Percentiles rank a stretch among this genome's conserved stretches.
These are phyloP conservation scores for Apophysomyces trapeziformis DNA, from an alignment of 371 early-diverging fungal genomes.

Conservation along the genomic window DNA sequence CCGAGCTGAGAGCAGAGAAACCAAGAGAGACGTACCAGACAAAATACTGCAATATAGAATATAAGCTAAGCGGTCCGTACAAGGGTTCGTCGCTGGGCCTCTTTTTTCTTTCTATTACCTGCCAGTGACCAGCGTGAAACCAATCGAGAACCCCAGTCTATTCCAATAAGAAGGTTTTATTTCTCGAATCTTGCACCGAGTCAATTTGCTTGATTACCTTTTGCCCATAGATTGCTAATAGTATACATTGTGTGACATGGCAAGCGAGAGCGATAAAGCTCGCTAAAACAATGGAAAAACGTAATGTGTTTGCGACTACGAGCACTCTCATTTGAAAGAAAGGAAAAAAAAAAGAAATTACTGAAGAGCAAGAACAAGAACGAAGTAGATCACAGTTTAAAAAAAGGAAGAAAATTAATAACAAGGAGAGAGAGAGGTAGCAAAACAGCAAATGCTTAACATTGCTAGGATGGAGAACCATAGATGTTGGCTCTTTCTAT, in stretches of 20 bases:
- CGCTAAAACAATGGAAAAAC: slow-evolving; percentile 17
- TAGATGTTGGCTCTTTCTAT: not conserved
- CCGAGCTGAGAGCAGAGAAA: slow-evolving; percentile 25
- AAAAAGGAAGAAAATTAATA: slow-evolving; percentile 5
- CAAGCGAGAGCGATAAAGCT: slow-evolving; percentile 24
- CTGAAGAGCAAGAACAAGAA: not conserved
- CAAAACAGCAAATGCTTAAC: not conserved
- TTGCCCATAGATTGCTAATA: slow-evolving; percentile 30
- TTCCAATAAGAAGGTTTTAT: not conserved
- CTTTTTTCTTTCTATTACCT: slow-evolving; percentile 21
- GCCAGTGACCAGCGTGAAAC: slow-evolving; percentile 45
- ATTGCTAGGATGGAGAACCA: not conserved
- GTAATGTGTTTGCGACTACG: slow-evolving; percentile 21
- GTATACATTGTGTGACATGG: slow-evolving; percentile 39
- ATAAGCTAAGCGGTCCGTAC: no score
- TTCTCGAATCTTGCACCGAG: not conserved
- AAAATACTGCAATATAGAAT: slow-evolving; percentile 29
- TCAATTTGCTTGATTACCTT: slow-evolving; percentile 19
- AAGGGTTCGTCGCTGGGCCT: no score
- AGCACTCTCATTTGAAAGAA: slow-evolving; percentile 8
- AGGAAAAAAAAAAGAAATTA: not conserved
- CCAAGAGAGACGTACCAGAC: slow-evolving; percentile 32
- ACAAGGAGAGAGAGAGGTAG: slow-evolving; percentile 3
- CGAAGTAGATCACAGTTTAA: not conserved
- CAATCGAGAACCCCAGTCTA: slow-evolving; percentile 37